Conservation (phyloP, 2,329 filamentous ascomycete species). For the Colletotrichum cereale region DNA sequence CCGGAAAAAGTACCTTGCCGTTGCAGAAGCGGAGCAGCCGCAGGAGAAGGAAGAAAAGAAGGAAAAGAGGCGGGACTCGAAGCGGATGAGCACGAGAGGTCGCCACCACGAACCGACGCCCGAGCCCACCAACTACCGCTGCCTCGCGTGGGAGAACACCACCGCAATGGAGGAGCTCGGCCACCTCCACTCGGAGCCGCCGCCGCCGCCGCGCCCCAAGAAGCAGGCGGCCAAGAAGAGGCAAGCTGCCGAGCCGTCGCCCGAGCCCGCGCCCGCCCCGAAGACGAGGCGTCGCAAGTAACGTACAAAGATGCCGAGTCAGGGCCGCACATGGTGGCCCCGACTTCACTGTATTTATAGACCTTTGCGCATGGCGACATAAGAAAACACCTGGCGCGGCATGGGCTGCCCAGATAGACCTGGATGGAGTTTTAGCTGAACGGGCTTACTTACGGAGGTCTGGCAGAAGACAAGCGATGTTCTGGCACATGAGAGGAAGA, state of each 20-base stretch:
- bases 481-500: background rate
- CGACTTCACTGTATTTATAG: slow-evolving; percentile 31
- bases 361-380: slow-evolving; percentile 5
- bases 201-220: slow-evolving; percentile 62
- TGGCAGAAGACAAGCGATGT: slow-evolving; percentile 5
- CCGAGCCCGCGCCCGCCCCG: slow-evolving; percentile 43
- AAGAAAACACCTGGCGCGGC: slow-evolving; percentile 6
- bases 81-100: slow-evolving; percentile 60
- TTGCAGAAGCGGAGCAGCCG: slow-evolving; percentile 54
- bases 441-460: background rate
- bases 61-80: slow-evolving; percentile 43
- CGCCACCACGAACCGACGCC: slow-evolving; percentile 60
- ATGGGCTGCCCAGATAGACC: slow-evolving; percentile 1
- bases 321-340: background rate
- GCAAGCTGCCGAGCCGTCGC: slow-evolving; percentile 51
- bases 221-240: slow-evolving; percentile 65
- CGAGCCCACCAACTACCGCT: slow-evolving; percentile 61
- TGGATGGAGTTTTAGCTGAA: slow-evolving; percentile 16
- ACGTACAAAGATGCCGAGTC: background rate
- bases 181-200: slow-evolving; percentile 68
- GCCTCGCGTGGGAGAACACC: slow-evolving; percentile 67
- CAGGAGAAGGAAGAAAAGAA: slow-evolving; percentile 53
- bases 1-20: slow-evolving; percentile 78
- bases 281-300: slow-evolving; percentile 44
- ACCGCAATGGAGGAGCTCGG: slow-evolving; percentile 69